Conservation (phyloP, 768 basidiomycete species). For the Rhizopogon salebrosus region DNA sequence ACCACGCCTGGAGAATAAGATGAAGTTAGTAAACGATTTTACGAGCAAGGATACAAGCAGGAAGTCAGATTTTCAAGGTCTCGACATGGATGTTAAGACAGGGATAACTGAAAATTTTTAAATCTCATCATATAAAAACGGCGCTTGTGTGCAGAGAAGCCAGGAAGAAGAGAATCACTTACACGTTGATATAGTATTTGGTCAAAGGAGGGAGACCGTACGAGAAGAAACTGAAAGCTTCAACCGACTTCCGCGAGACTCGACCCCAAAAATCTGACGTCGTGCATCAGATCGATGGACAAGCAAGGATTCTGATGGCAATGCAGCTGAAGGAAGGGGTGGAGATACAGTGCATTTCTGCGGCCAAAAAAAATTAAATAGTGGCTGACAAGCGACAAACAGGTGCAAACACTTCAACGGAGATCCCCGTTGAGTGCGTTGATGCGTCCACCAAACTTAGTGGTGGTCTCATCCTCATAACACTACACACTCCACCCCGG, state of each 20-base stretch:
- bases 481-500: no score
- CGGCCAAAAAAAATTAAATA: no score
- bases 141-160: not conserved
- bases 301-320: no score
- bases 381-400: no score
- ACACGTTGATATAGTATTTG: not conserved
- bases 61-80: slow-evolving; percentile 10
- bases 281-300: no score
- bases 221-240: not conserved
- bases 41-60: not conserved
- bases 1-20: not conserved
- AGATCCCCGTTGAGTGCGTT: no score
- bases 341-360: no score
- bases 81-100: slow-evolving; percentile 26
- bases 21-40: not conserved
- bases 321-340: no score
- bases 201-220: not conserved
- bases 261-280: no score
- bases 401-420: no score
- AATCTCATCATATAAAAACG: slow-evolving; percentile 15
- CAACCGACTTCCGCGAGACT: not conserved
- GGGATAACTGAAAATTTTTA: slow-evolving; percentile 23
- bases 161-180: not conserved
- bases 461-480: no score
- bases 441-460: no score